Evolutionary conservation across 352 stramenopile genomes (phyloP).

Genomic region (Globisporangium parvum): DNA sequence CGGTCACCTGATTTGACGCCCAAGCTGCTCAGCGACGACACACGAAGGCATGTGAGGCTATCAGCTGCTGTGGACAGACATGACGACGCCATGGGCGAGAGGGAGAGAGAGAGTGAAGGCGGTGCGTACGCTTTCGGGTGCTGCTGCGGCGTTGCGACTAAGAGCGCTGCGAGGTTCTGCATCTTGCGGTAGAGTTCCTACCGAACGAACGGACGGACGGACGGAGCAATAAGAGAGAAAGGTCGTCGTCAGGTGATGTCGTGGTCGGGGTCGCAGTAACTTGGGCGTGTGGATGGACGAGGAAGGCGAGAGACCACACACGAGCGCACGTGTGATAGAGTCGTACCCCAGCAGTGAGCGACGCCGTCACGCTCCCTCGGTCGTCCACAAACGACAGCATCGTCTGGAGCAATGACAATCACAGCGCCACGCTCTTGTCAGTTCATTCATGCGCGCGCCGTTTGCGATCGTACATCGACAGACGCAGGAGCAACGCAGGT

Average conservation of each 20-base stretch:
- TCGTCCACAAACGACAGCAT: slow-evolving; percentile 80
- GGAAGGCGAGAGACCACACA: not conserved
- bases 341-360: slow-evolving; percentile 53
- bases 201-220: too few species aligned
- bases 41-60: not conserved
- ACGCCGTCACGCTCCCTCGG: slow-evolving; percentile 38
- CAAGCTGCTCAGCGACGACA: slow-evolving; percentile 27
- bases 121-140: slow-evolving; percentile 56
- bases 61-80: not conserved
- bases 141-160: slow-evolving; percentile 39
- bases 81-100: not conserved
- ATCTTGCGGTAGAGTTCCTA: slow-evolving; percentile 66
- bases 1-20: slow-evolving; percentile 62
- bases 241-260: too few species aligned
- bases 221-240: not conserved
- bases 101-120: not conserved
- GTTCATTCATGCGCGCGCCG: too few species aligned
- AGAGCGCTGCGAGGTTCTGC: slow-evolving; percentile 61
- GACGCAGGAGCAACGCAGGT: too few species aligned
- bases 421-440: too few species aligned
- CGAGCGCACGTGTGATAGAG: not conserved
- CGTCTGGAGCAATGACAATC: slow-evolving; percentile 21
- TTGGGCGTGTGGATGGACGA: too few species aligned
- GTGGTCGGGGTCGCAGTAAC: too few species aligned
- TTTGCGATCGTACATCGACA: not conserved